These are phyloP conservation scores for Fusarium guadeloupense DNA, from an alignment of 2,329 filamentous ascomycete species.

Conservation along the genomic window DNA sequence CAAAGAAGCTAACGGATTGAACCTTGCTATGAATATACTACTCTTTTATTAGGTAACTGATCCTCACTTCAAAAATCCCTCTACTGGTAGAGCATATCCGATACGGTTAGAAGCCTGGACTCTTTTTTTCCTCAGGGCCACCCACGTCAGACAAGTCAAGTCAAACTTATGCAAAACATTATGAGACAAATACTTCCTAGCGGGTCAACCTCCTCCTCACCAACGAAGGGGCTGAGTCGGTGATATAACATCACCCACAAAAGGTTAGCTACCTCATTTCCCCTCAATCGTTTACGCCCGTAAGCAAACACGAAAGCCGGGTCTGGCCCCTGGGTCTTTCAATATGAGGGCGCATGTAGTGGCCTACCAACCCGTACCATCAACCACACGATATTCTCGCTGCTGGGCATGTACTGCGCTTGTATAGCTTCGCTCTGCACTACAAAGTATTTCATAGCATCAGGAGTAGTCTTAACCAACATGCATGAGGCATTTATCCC, in stretches of 20 bases:
- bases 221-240: conserved; percentile 20
- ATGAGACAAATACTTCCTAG: conserved; percentile 27
- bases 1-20: not conserved
- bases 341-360: conserved; percentile 23
- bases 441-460: conserved; percentile 26
- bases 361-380: conserved; percentile 21
- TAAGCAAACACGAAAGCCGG: conserved; percentile 7
- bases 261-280: conserved; percentile 29
- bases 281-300: conserved; percentile 16
- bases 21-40: too few species aligned
- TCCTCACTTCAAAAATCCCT: conserved; percentile 21
- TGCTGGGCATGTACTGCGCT: conserved; percentile 22
- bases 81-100: conserved; percentile 11
- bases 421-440: conserved; percentile 30
- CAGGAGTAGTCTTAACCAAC: not conserved
- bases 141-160: conserved; percentile 21
- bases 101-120: conserved; percentile 25
- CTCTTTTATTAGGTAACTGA: too few species aligned
- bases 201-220: not conserved
- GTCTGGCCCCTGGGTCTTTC: not conserved
- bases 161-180: conserved; percentile 9
- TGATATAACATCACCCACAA: conserved; percentile 16
- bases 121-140: not conserved
- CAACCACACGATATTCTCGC: conserved; percentile 31
- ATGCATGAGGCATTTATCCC: conserved; percentile 29